A percentile compares a stretch with the other conserved stretches of the same genome.
phyloP scores from a whole-genome alignment of 1,139 yeast species.

The Yamadazyma jaroonii region DNA sequence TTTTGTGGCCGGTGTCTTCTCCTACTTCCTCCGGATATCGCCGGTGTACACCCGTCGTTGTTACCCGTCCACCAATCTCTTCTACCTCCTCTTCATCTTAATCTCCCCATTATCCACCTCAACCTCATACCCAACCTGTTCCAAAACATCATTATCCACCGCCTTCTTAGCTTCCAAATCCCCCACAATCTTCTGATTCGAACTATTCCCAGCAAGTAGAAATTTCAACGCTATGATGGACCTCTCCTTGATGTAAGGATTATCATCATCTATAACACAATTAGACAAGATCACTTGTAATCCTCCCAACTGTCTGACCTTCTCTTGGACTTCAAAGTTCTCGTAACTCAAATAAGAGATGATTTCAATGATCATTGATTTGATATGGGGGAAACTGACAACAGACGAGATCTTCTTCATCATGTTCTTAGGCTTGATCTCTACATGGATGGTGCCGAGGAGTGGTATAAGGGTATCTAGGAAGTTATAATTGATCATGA shows the following conservation, averaged over 20 bases:
- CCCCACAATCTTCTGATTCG: conserved; percentile 75
- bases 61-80: not conserved
- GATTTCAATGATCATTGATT: conserved; percentile 59
- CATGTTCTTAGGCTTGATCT: conserved; percentile 36
- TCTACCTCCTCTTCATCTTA: conserved; percentile 16
- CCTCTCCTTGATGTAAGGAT: conserved; percentile 85
- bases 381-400: conserved; percentile 58
- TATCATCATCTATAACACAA: conserved; percentile 82
- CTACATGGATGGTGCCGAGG: conserved; percentile 48
- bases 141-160: conserved; percentile 31
- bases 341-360: conserved; percentile 53
- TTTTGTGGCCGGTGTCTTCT: no score
- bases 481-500: conserved; percentile 49
- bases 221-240: conserved; percentile 76
- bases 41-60: no score
- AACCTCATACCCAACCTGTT: conserved; percentile 41
- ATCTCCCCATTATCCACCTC: conserved; percentile 37
- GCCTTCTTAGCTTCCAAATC: conserved; percentile 36
- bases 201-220: conserved; percentile 57
- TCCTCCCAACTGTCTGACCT: conserved; percentile 63
- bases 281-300: conserved; percentile 71
- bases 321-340: conserved; percentile 60
- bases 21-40: no score
- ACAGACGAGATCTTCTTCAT: conserved; percentile 24
- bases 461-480: conserved; percentile 43